These are phyloP conservation scores for Barbarea vulgaris DNA, from an alignment of 345 rosid genomes.

Conservation along the genomic window DNA sequence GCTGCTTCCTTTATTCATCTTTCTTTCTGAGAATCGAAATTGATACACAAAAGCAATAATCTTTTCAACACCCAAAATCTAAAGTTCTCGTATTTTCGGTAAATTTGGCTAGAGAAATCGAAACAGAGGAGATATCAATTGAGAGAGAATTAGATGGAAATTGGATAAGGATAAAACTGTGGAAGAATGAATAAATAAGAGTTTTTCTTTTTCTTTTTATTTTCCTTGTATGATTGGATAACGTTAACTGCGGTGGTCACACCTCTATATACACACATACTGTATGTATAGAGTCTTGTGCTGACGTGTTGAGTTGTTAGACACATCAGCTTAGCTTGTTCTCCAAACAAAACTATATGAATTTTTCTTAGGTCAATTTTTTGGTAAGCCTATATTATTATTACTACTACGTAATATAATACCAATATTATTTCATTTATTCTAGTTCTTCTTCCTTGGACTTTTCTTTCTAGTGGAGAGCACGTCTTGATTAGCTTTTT, in stretches of 20 bases:
- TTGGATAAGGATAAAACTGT: slow-evolving; percentile 26
- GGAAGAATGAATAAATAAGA: not conserved
- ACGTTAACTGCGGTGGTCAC: slow-evolving; percentile 10
- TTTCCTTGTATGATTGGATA: slow-evolving; percentile 39
- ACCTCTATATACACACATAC: not conserved
- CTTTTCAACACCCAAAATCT: not conserved
- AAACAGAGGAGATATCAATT: slow-evolving; percentile 14
- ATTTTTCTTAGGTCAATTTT: not conserved
- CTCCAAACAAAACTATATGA: slow-evolving; percentile 22
- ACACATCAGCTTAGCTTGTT: slow-evolving; percentile 36
- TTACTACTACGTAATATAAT: not conserved
- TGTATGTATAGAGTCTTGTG: not conserved
- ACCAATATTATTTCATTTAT: not conserved
- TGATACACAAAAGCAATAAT: slow-evolving; percentile 8
- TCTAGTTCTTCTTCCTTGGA: not conserved
- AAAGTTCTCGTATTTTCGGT: not conserved
- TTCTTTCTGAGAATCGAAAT: slow-evolving; percentile 8
- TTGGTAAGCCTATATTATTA: not conserved
- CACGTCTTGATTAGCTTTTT: slow-evolving; percentile 12
- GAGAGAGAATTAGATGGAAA: slow-evolving; percentile 11
- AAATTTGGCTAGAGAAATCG: not conserved
- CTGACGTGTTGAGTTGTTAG: slow-evolving; percentile 11
- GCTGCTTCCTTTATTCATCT: slow-evolving; percentile 55
- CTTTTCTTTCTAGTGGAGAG: slow-evolving; percentile 14
- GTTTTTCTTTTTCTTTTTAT: too few species aligned